Conservation (phyloP, 352 stramenopile species). For the Globisporangium barbulae region DNA sequence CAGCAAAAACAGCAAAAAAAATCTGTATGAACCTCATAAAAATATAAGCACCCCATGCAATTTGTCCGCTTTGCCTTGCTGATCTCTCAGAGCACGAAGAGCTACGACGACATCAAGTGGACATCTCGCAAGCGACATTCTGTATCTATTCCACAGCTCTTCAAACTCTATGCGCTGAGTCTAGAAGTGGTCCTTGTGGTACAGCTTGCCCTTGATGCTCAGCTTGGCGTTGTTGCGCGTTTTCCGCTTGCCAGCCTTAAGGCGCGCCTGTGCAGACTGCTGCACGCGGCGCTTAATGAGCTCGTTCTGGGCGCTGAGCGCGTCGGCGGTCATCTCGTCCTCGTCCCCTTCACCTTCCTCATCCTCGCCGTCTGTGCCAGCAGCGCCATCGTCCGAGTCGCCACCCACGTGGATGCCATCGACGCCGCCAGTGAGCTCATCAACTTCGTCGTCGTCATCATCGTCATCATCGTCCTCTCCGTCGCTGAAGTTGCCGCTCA, state of each 20-base stretch:
- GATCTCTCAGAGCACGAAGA: background rate
- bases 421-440: slow-evolving; percentile 35
- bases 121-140: background rate
- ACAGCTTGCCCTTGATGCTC: slow-evolving; percentile 81
- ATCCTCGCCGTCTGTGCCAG: slow-evolving; percentile 12
- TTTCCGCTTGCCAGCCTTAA: slow-evolving; percentile 54
- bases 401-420: slow-evolving; percentile 30
- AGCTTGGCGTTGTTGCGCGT: slow-evolving; percentile 82
- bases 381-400: slow-evolving; percentile 16
- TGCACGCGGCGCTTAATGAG: slow-evolving; percentile 83
- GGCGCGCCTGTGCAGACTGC: slow-evolving; percentile 53
- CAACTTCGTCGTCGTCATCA: slow-evolving; percentile 33
- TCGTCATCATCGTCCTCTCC: slow-evolving; percentile 48
- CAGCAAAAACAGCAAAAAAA: slow-evolving; percentile 8
- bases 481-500: slow-evolving; percentile 31
- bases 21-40: slow-evolving; percentile 31
- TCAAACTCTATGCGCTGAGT: background rate
- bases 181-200: slow-evolving; percentile 83
- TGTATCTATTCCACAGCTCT: slow-evolving; percentile 1
- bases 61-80: slow-evolving; percentile 3
- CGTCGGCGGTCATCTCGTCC: slow-evolving; percentile 24
- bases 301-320: slow-evolving; percentile 55
- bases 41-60: slow-evolving; percentile 32
- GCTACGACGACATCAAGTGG: background rate
- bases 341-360: slow-evolving; percentile 16